These are phyloP conservation scores for Tardiomyces digboiensis DNA, from an alignment of 1,139 yeast species.

Conservation along the genomic window DNA sequence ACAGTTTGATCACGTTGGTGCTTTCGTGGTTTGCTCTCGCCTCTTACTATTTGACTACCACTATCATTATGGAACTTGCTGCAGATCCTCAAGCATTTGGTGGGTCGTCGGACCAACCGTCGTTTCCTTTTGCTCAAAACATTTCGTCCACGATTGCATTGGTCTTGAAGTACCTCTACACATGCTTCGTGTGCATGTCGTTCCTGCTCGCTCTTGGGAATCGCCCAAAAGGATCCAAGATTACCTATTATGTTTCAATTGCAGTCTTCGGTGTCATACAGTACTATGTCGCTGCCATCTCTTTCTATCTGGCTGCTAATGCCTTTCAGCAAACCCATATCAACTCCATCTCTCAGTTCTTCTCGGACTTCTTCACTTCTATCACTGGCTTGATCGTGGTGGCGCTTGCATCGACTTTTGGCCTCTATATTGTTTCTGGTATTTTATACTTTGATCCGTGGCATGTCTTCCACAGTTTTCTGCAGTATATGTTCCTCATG, in stretches of 20 bases:
- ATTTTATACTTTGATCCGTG: conserved; percentile 83
- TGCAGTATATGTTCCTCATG: conserved; percentile 78
- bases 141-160: conserved; percentile 26
- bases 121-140: conserved; percentile 24
- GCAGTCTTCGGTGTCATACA: conserved; percentile 31
- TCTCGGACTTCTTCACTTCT: conserved; percentile 24
- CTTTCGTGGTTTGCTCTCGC: conserved; percentile 80
- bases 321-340: conserved; percentile 19
- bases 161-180: conserved; percentile 28
- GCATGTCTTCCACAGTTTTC: conserved; percentile 83
- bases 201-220: conserved; percentile 35
- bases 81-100: conserved; percentile 30
- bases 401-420: conserved; percentile 86
- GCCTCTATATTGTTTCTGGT: conserved; percentile 64
- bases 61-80: conserved; percentile 31
- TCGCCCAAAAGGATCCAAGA: conserved; percentile 31
- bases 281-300: conserved; percentile 28
- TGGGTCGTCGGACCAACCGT: conserved; percentile 13
- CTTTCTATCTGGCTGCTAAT: conserved; percentile 29
- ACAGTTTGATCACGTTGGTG: conserved; percentile 58
- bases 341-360: conserved; percentile 18
- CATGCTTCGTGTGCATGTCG: conserved; percentile 26
- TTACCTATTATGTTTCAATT: conserved; percentile 25
- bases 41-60: conserved; percentile 70
- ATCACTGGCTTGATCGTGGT: conserved; percentile 48